These are phyloP conservation scores for Melampsora larici-populina DNA, from an alignment of 1,284 basidiomycete species.

Conservation along the genomic window DNA sequence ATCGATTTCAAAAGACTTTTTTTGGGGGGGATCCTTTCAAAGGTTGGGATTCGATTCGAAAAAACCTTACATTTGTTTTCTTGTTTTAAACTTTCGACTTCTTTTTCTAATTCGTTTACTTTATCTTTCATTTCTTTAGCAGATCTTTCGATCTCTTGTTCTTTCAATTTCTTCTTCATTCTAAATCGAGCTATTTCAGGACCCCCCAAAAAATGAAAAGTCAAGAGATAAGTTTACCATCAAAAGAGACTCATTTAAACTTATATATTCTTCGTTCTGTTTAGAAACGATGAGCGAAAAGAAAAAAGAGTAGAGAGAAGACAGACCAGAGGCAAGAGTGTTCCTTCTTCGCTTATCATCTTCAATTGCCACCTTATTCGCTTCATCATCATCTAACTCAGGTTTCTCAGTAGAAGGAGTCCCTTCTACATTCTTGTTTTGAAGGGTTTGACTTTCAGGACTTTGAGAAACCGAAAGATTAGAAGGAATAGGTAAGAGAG, in stretches of 20 bases:
- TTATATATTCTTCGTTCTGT: no score
- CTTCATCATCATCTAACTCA: conserved; percentile 33
- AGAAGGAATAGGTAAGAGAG: neutral
- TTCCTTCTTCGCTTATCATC: conserved; percentile 43
- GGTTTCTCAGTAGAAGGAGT: neutral
- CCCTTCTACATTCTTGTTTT: neutral
- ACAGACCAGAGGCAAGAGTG: conserved; percentile 39
- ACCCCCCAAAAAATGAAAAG: neutral
- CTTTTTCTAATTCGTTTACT: conserved; percentile 41
- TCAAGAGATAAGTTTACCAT: no score
- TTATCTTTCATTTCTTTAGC: conserved; percentile 35
- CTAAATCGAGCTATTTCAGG: conserved; percentile 37
- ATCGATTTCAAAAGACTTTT: neutral
- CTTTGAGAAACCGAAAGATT: neutral
- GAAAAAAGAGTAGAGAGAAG: neutral
- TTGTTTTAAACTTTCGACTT: conserved; percentile 40
- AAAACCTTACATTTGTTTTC: conserved; percentile 44
- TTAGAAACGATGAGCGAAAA: neutral
- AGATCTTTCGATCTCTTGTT: conserved; percentile 37
- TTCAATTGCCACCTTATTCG: conserved; percentile 32
- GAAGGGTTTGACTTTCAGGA: neutral
- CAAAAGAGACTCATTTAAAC: no score
- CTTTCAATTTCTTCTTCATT: conserved; percentile 44
- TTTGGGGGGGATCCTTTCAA: neutral
- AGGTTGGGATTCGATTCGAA: neutral